These are phyloP conservation scores for Albugo candida DNA, from an alignment of 352 stramenopile genomes.

Conservation along the genomic window DNA sequence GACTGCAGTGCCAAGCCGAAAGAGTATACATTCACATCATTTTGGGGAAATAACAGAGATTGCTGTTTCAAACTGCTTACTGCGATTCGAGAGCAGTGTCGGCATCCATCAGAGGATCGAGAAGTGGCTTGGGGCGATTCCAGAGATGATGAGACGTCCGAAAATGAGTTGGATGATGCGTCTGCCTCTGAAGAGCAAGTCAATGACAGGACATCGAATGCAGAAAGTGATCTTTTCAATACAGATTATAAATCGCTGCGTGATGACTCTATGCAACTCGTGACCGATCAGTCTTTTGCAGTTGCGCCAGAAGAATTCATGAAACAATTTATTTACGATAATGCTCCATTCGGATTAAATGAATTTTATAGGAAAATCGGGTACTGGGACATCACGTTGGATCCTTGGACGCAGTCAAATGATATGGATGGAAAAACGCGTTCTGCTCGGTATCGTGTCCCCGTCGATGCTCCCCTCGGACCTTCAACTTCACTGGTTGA, in stretches of 20 bases:
- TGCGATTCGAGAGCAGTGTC: slow-evolving; percentile 26
- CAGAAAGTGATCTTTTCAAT: too few relatives aligned
- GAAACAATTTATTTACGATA: slow-evolving; percentile 38
- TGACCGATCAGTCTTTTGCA: not conserved
- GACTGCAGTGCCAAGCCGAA: too few relatives aligned
- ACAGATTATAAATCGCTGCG: too few relatives aligned
- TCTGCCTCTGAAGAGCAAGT: too few relatives aligned
- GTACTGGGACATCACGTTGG: slow-evolving; percentile 50
- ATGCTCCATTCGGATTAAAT: slow-evolving; percentile 44
- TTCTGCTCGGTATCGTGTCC: slow-evolving; percentile 50
- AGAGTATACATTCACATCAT: slow-evolving; percentile 74
- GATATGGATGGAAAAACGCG: slow-evolving; percentile 25
- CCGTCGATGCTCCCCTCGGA: slow-evolving; percentile 59
- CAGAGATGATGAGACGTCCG: too few relatives aligned
- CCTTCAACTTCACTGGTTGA: slow-evolving; percentile 69
- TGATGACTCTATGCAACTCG: too few relatives aligned
- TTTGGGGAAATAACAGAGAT: slow-evolving; percentile 70
- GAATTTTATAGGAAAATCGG: slow-evolving; percentile 36
- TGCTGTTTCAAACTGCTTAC: slow-evolving; percentile 54
- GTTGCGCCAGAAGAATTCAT: slow-evolving; percentile 38
- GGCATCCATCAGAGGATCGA: not conserved
- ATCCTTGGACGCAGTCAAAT: slow-evolving; percentile 35
- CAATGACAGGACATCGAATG: too few relatives aligned
- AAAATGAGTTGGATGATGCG: too few relatives aligned
- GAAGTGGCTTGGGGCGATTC: too few relatives aligned